phyloP scores from a whole-genome alignment of 371 early-diverging fungal species.

The Apophysomyces trapeziformis region DNA sequence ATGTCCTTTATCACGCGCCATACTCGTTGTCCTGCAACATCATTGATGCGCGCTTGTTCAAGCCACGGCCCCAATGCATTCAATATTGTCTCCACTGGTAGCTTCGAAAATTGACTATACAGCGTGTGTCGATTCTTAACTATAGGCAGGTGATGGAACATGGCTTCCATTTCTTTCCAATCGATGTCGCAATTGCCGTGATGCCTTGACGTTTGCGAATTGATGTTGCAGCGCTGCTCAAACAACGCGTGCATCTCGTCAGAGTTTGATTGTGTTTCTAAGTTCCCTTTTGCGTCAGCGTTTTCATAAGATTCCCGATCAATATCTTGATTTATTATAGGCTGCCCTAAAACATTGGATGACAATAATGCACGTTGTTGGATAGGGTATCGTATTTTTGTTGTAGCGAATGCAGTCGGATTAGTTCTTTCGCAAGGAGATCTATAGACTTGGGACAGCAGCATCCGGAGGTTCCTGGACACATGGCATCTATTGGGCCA shows the following conservation, averaged over 20 bases:
- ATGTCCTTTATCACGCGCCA: constrained; percentile 2
- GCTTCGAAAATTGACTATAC: background rate
- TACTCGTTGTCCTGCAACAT: constrained; percentile 2
- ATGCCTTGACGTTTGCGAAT: background rate
- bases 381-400: constrained; percentile 1
- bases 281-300: background rate
- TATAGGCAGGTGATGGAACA: background rate
- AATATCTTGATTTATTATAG: background rate
- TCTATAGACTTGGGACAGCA: background rate
- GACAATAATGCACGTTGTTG: background rate
- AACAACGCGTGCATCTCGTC: constrained; percentile 1
- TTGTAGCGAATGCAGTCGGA: background rate
- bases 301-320: background rate
- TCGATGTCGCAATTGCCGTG: background rate
- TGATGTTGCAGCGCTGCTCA: background rate
- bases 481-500: constrained; percentile 10
- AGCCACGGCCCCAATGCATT: background rate
- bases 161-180: background rate
- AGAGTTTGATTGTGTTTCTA: background rate
- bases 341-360: background rate
- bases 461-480: background rate
- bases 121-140: background rate
- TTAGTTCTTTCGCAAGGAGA: background rate
- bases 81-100: background rate
- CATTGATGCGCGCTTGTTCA: background rate